phyloP scores from a whole-genome alignment of 2,329 filamentous ascomycete species.

The Ophiostoma sp. region DNA sequence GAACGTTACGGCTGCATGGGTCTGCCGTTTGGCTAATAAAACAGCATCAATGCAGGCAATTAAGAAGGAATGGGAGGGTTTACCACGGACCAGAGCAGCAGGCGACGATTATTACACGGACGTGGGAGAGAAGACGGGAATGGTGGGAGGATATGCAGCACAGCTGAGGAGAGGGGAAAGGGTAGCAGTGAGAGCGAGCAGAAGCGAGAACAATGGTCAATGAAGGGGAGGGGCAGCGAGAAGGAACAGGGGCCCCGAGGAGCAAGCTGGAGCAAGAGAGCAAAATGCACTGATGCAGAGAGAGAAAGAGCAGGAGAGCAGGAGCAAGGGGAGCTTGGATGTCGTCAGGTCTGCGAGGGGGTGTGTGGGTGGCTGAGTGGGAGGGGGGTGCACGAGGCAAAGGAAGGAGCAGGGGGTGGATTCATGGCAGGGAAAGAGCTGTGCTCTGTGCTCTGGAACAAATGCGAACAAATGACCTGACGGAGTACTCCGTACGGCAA shows the following conservation, averaged over 20 bases:
- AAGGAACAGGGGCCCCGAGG: neutral
- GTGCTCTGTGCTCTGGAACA: constrained; percentile 11
- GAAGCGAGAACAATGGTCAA: neutral
- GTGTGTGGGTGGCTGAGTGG: constrained; percentile 27
- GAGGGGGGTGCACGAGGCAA: constrained; percentile 12
- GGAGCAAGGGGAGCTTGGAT: constrained; percentile 26
- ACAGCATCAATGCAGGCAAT: constrained; percentile 23
- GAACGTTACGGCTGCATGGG: constrained; percentile 20
- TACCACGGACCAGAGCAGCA: constrained; percentile 6
- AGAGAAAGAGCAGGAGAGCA: neutral
- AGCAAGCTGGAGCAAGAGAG: neutral
- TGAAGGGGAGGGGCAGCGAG: constrained; percentile 10
- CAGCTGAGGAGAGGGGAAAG: neutral
- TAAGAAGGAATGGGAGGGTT: constrained; percentile 5
- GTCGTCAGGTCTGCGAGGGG: constrained; percentile 29
- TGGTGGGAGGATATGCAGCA: constrained; percentile 2
- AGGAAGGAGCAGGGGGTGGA: constrained; percentile 5
- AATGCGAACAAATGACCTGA: neutral
- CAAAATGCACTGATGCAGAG: neutral
- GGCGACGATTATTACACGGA: neutral
- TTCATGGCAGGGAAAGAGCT: neutral
- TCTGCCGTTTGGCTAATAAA: constrained; percentile 24
- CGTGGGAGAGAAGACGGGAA: constrained; percentile 17
- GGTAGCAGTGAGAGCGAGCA: neutral
- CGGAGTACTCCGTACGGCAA: constrained; percentile 9